These are phyloP conservation scores for Wallacemonas sp. DNA, from an alignment of 208 protist species.

Conservation along the genomic window DNA sequence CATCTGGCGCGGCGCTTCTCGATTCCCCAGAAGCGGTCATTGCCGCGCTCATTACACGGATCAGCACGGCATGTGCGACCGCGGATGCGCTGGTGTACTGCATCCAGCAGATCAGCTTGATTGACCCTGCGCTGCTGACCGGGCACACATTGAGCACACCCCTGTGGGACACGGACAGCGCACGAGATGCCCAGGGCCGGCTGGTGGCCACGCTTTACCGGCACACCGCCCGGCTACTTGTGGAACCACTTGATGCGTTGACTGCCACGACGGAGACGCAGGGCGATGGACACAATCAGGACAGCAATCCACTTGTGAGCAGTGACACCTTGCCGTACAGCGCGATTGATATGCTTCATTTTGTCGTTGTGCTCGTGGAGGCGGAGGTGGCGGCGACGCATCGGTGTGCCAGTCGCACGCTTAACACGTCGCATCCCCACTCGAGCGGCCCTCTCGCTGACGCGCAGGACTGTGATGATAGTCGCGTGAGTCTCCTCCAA, in stretches of 20 bases:
- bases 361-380: constrained; percentile 1
- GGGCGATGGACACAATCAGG: too few relatives aligned
- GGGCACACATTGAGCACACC: background rate
- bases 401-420: background rate
- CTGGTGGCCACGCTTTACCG: background rate
- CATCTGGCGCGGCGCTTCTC: background rate
- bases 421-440: too few relatives aligned
- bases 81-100: background rate
- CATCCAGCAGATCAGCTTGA: background rate
- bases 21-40: background rate
- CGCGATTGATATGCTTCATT: background rate
- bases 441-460: too few relatives aligned
- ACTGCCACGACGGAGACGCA: background rate
- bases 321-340: constrained; percentile 6
- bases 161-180: background rate
- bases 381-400: background rate
- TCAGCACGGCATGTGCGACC: background rate
- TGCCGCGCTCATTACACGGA: background rate
- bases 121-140: constrained; percentile 11
- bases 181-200: background rate
- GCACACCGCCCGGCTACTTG: background rate
- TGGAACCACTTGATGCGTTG: background rate
- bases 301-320: too few relatives aligned
- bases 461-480: too few relatives aligned
- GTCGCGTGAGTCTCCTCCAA: too few relatives aligned